Conservation (phyloP, 345 rosid species). For the Syzygium aromaticum region DNA sequence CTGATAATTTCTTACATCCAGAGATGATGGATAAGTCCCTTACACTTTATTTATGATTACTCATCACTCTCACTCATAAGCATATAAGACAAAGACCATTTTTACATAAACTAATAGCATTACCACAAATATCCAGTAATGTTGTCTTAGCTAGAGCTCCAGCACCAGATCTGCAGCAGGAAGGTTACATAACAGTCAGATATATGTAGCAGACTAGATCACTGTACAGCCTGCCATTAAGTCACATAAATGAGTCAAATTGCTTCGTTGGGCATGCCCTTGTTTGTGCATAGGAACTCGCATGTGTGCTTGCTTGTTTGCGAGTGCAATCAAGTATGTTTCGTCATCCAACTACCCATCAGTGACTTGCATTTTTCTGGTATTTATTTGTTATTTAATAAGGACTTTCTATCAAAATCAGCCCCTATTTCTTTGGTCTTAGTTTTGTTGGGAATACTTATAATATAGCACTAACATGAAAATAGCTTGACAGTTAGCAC, state of each 20-base stretch:
- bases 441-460: not conserved
- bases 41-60: not conserved
- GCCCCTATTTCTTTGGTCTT: not conserved
- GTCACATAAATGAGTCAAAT: not conserved
- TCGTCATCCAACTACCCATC: not conserved
- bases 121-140: not conserved
- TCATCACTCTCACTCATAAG: not conserved
- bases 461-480: not conserved
- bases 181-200: constrained; percentile 13
- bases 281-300: not conserved
- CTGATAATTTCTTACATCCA: not conserved
- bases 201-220: not conserved
- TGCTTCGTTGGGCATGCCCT: not conserved
- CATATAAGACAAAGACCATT: not conserved
- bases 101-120: not conserved
- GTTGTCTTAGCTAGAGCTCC: constrained; percentile 55
- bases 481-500: not conserved
- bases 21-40: not conserved
- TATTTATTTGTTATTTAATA: not conserved
- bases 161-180: constrained; percentile 67
- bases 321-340: not conserved
- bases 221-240: not conserved
- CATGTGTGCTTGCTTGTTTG: not conserved
- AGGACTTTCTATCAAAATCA: not conserved
- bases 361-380: not conserved